Evolutionary conservation across 805 yeast genomes (phyloP).

Genomic region (Sungouiozyma intestinalis): DNA sequence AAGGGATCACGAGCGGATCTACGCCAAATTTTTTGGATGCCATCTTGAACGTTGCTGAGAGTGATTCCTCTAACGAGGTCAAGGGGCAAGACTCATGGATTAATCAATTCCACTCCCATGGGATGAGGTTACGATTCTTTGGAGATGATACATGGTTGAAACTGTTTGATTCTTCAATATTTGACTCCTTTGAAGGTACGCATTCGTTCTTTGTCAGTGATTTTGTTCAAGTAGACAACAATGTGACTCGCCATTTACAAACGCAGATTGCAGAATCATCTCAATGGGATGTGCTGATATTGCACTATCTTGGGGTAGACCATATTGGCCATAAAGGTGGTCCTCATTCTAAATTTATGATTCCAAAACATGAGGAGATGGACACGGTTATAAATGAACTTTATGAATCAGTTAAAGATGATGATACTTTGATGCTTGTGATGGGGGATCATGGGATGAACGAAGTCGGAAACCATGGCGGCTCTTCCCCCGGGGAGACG

Average conservation of each 20-base stretch:
- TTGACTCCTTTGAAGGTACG: slow-evolving; percentile 70
- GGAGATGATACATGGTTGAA: slow-evolving; percentile 99
- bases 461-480: slow-evolving; percentile 93
- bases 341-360: slow-evolving; percentile 71
- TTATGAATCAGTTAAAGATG: slow-evolving; percentile 35
- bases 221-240: slow-evolving; percentile 85
- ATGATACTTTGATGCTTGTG: slow-evolving; percentile 56
- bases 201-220: slow-evolving; percentile 91
- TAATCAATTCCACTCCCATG: slow-evolving; percentile 34
- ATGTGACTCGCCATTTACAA: slow-evolving; percentile 81
- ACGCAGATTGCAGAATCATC: slow-evolving; percentile 36
- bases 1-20: slow-evolving; percentile 90
- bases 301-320: slow-evolving; percentile 89
- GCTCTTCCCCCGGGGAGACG: slow-evolving; percentile 86
- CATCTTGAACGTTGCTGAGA: slow-evolving; percentile 85
- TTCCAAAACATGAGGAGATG: slow-evolving; percentile 76
- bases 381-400: slow-evolving; percentile 51
- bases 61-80: slow-evolving; percentile 58
- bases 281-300: slow-evolving; percentile 74
- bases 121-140: slow-evolving; percentile 59
- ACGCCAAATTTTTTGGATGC: slow-evolving; percentile 93
- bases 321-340: slow-evolving; percentile 99
- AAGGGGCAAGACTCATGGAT: slow-evolving; percentile 82
- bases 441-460: slow-evolving; percentile 97
- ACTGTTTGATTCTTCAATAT: slow-evolving; percentile 56